Base-by-base conservation (phyloP, 2,329 filamentous ascomycete genomes). In the Penicillium janthinellum region DNA sequence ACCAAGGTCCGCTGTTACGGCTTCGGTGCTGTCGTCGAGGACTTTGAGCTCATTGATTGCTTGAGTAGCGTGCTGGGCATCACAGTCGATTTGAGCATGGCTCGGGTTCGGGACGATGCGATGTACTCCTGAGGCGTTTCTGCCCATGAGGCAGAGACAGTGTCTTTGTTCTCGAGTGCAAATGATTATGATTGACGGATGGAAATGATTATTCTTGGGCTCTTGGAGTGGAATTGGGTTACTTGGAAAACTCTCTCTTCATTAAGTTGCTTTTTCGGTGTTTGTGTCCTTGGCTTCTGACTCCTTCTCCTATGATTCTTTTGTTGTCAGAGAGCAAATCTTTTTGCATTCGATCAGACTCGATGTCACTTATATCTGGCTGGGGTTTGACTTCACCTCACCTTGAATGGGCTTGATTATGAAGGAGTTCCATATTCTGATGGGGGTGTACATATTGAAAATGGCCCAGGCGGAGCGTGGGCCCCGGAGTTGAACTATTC, bases 1-100 rank as follows among this genome's bases (percentile, higher is more conserved):
- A 84, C 84, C 58, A 97, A 96, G 78, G 88, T 96, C 59, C 86
- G 92, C 64, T 98, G 95, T 75, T 97, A 97, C 76, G 95, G 95
- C 5, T 90, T 90, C 67, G 88, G 88, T 34, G 87, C 88, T 35
- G 87, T 90, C 0, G 78, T 90, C 60, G 88, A 90, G 72, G 86
- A 90, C 63, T 90, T 90, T 58, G 82, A 84, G 68, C 76, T 84
- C 41, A 77, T 78, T 52, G 93, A 96, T 78, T 91, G 91, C 22
- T 76, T 96, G 57, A 89, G 89, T 70, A 88, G 83, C 39, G 82
- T 92, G 25, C 81, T 92, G 64, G 87, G 73, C 38, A 63, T 71
- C 1, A 76, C 73, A 59, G 64, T 76, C 28, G 74, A 75, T 7
- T 20, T 67, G 7, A 64, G 69, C 6, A 61, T 73, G 39, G 61